Evolutionary conservation across 2,329 filamentous ascomycete genomes (phyloP).

Genomic region (Chaetomiaceae sp.): DNA sequence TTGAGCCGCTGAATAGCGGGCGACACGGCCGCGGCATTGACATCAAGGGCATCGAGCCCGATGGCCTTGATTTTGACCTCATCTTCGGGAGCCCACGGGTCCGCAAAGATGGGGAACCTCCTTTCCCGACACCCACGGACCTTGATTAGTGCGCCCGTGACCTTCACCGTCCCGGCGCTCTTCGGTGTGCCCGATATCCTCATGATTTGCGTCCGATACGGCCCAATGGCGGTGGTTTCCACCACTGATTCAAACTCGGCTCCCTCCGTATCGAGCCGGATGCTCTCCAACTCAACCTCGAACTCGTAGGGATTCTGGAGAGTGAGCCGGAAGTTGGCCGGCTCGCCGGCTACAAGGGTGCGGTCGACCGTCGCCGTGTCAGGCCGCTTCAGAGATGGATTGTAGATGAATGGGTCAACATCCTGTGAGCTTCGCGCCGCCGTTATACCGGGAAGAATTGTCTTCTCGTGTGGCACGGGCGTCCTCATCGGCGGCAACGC

Average conservation of each 20-base stretch:
- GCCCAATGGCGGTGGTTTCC: slow-evolving; percentile 66
- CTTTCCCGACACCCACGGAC: slow-evolving; percentile 78
- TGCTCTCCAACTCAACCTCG: slow-evolving; percentile 80
- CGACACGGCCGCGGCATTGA: slow-evolving; percentile 38
- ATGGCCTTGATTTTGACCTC: slow-evolving; percentile 73
- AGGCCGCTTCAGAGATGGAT: slow-evolving; percentile 74
- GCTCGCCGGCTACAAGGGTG: slow-evolving; percentile 73
- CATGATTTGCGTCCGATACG: slow-evolving; percentile 77
- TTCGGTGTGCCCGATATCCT: slow-evolving; percentile 65
- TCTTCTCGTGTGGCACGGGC: slow-evolving; percentile 62
- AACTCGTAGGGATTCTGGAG: slow-evolving; percentile 94
- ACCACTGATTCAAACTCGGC: slow-evolving; percentile 63
- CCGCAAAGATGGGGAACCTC: slow-evolving; percentile 76
- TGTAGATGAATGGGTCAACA: slow-evolving; percentile 88
- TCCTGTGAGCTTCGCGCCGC: slow-evolving; percentile 53
- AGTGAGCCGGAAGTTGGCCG: slow-evolving; percentile 72
- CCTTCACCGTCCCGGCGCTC: slow-evolving; percentile 61
- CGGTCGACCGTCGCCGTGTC: slow-evolving; percentile 58
- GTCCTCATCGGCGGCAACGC: slow-evolving; percentile 54
- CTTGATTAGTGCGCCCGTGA: slow-evolving; percentile 75
- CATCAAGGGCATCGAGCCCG: slow-evolving; percentile 57
- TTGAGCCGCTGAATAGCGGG: slow-evolving; percentile 38
- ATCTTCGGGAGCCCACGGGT: slow-evolving; percentile 67
- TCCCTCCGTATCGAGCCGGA: slow-evolving; percentile 70
- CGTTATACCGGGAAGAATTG: slow-evolving; percentile 47